Evolutionary conservation across 306 rosid genomes (phyloP).

Genomic region (Canavalia ensiformis): DNA sequence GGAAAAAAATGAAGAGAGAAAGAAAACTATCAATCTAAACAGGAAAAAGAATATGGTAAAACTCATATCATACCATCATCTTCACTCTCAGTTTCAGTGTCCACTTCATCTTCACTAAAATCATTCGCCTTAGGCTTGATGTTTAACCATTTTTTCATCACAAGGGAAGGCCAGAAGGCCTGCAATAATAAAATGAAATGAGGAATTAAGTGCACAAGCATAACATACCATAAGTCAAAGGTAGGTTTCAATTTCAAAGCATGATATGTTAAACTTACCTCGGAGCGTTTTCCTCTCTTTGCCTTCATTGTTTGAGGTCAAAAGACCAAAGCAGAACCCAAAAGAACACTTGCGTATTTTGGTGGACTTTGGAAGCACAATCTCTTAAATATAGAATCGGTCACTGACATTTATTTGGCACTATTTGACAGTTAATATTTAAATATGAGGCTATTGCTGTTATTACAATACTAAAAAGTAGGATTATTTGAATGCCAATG

Average conservation of each 20-base stretch:
- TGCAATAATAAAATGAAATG: conserved; percentile 55
- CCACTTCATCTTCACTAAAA: conserved; percentile 96
- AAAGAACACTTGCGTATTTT: conserved; percentile 40
- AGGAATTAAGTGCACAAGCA: conserved; percentile 16
- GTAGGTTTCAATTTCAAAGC: neutral
- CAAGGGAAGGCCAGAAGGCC: conserved; percentile 97
- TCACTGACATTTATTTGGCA: conserved; percentile 43
- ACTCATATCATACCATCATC: conserved; percentile 77
- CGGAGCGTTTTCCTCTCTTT: conserved; percentile 72
- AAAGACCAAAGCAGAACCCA: conserved; percentile 44
- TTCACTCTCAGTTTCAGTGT: conserved; percentile 95
- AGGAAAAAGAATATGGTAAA: conserved; percentile 33
- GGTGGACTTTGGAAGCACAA: conserved; percentile 50
- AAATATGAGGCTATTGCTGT: conserved; percentile 37
- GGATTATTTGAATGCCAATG: conserved; percentile 42
- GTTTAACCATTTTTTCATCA: conserved; percentile 98
- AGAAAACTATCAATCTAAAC: conserved; percentile 12
- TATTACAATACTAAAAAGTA: conserved; percentile 37
- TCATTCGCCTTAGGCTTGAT: conserved; percentile 90
- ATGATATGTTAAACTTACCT: conserved; percentile 60
- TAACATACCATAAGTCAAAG: neutral
- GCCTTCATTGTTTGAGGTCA: conserved; percentile 71
- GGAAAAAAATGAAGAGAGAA: conserved; percentile 5
- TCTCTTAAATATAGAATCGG: conserved; percentile 63
- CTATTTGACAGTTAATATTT: conserved; percentile 40